Base-by-base conservation (phyloP, 257 asterid genomes). In the Solanum arcanum region DNA sequence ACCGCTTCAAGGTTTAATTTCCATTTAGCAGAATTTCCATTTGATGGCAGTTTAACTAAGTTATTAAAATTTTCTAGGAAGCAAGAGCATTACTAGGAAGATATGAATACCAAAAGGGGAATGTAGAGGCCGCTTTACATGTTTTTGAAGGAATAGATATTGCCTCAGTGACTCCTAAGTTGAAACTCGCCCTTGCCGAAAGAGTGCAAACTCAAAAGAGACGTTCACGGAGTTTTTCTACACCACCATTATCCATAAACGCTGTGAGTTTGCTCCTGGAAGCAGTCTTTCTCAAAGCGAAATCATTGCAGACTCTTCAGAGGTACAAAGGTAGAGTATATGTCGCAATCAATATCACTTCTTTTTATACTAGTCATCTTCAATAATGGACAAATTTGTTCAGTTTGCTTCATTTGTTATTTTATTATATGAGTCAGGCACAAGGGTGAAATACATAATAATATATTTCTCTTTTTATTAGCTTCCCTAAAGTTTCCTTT, bases 51-150 rank as follows among this genome's bases (percentile, higher is more conserved):
- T 81, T 81, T 29, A 81, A 18, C 46, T 49, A 3, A 69, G 39
- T 29, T 80, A 49, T 81, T 69, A 29, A 69, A 47, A 86, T 84
- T 77, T 80, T 90, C 66, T 94, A 97, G 99, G 98, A 97, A 93
- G 99, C 98, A 37, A 95, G 99, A 88, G 98, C 99, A 21, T 86
- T 97, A 88, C 90, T 97, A 86, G 99, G 99, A 88, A 91, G 99
- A 89, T 94, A 92, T 35, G 99, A 97, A 90, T 94, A 92, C 90
- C 99, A 97, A 77, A 97, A 93, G 84, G 98, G 98, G 41, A 97
- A 97, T 86, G 82, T 94, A 83, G 98, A 97, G 94, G 95, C 96
- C 78, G 98, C 99, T 78, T 86, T 97, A 64, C 98, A 94, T 87
- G 99, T 97, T 74, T 97, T 95, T 76, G 98, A 95, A 93, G 98